Evolutionary conservation across 805 yeast species (phyloP).

Genomic region (Hanseniaspora guilliermondii): DNA sequence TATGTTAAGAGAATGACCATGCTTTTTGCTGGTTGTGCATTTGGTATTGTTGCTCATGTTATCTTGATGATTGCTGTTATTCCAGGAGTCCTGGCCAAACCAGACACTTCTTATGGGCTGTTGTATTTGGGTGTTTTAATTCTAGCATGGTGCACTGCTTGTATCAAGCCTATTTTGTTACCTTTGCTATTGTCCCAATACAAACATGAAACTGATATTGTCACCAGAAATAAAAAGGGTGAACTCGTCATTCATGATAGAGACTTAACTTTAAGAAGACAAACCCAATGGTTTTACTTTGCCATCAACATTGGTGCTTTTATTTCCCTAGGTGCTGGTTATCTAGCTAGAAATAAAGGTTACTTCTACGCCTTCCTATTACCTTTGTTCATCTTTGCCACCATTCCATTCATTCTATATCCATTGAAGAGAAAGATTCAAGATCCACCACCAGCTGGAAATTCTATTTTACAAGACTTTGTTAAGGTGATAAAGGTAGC

Average conservation of each 20-base stretch:
- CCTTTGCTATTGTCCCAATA: conserved; percentile 62
- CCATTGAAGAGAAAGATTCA: conserved; percentile 22
- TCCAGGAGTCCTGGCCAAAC: conserved; percentile 39
- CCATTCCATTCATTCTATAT: conserved; percentile 40
- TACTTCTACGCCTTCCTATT: conserved; percentile 65
- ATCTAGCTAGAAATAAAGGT: conserved; percentile 52
- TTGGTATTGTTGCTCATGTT: conserved; percentile 51
- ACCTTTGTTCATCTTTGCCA: conserved; percentile 48
- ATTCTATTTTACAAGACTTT: conserved; percentile 35
- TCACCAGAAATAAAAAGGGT: conserved; percentile 48
- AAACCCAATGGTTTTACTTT: conserved; percentile 64
- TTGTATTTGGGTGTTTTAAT: conserved; percentile 33
- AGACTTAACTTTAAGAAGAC: conserved; percentile 55
- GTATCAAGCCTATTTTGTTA: conserved; percentile 60
- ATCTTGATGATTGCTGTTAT: conserved; percentile 58
- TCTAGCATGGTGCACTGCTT: conserved; percentile 70
- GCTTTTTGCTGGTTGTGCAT: conserved; percentile 44
- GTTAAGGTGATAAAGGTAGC: conserved; percentile 33
- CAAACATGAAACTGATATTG: conserved; percentile 48
- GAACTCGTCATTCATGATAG: conserved; percentile 60
- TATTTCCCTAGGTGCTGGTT: conserved; percentile 65
- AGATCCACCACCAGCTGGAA: conserved; percentile 23
- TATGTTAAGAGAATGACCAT: conserved; percentile 62
- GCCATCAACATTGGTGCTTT: conserved; percentile 67
- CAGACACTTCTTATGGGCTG: conserved; percentile 50